A percentile compares a stretch with the other conserved stretches of the same genome.
These are phyloP conservation scores for Tulasnella sp. DNA, from an alignment of 768 basidiomycete genomes.

Conservation along the genomic window DNA sequence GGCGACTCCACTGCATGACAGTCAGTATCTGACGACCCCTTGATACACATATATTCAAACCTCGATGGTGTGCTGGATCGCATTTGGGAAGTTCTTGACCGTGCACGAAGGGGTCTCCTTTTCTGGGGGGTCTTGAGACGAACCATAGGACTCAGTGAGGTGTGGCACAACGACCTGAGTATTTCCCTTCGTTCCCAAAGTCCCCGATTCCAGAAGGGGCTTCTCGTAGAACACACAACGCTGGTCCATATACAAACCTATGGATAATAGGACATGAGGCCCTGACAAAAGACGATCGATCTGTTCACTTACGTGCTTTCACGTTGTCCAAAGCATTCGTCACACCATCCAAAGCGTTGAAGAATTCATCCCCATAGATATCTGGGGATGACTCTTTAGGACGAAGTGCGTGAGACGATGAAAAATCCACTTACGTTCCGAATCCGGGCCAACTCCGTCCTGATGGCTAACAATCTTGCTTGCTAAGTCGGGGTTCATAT, in stretches of 20 bases:
- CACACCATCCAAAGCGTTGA: conserved; percentile 75
- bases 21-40: not conserved
- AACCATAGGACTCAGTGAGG: conserved; percentile 91
- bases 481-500: conserved; percentile 87
- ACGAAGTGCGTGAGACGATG: conserved; percentile 11
- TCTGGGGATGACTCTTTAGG: conserved; percentile 35
- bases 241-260: conserved; percentile 96
- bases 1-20: conserved; percentile 70
- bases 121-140: conserved; percentile 97
- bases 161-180: conserved; percentile 90
- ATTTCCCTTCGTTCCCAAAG: conserved; percentile 96
- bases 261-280: conserved; percentile 4
- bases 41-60: conserved; percentile 29
- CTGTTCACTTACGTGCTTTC: conserved; percentile 60
- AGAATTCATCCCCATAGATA: conserved; percentile 81
- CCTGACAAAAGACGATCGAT: not conserved
- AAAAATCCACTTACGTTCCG: conserved; percentile 58
- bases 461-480: conserved; percentile 82
- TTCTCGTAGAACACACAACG: conserved; percentile 95
- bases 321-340: conserved; percentile 98
- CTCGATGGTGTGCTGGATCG: conserved; percentile 95
- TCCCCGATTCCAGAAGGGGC: conserved; percentile 92
- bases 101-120: conserved; percentile 95
- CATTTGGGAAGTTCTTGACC: conserved; percentile 97
- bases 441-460: conserved; percentile 83